Evolutionary conservation across 2,329 filamentous ascomycete species (phyloP).

Genomic region (Fusarium humuli): DNA sequence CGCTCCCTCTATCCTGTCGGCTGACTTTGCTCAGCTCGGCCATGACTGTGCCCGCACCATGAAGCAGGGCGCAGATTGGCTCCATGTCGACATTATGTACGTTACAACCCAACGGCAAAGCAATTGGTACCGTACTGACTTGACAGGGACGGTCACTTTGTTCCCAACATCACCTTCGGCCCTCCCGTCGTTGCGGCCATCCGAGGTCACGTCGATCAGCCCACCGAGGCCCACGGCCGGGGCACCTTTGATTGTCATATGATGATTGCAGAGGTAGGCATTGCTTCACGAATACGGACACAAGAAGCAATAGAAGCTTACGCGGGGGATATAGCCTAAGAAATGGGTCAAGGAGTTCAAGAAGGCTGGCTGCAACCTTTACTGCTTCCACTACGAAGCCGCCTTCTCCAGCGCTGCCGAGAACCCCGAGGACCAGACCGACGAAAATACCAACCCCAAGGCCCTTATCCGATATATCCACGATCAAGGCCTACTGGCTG

Average conservation of each 20-base stretch:
- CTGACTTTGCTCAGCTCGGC: constrained; percentile 92
- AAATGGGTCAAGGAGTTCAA: constrained; percentile 98
- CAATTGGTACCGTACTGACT: constrained; percentile 9
- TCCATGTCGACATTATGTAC: constrained; percentile 92
- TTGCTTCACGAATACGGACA: background rate
- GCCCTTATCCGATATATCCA: constrained; percentile 94
- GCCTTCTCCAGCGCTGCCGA: constrained; percentile 90
- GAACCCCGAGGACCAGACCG: constrained; percentile 75
- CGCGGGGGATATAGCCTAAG: constrained; percentile 74
- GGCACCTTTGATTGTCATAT: constrained; percentile 99
- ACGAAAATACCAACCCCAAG: constrained; percentile 80
- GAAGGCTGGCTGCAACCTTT: constrained; percentile 94
- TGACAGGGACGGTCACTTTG: constrained; percentile 94
- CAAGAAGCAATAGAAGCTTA: constrained; percentile 18
- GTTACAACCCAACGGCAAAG: constrained; percentile 29
- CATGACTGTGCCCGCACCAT: constrained; percentile 90
- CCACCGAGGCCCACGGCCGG: constrained; percentile 75
- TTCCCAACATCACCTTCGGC: constrained; percentile 98
- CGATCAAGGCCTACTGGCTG: constrained; percentile 85
- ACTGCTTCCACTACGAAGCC: constrained; percentile 99
- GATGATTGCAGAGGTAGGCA: constrained; percentile 95
- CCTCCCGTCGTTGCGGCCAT: constrained; percentile 96
- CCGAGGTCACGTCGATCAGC: constrained; percentile 83
- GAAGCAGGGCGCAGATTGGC: constrained; percentile 86
- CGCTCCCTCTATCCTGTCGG: constrained; percentile 96